Percentiles rank a stretch among this genome's conserved stretches.
These are phyloP conservation scores for Aspergillus pseudonomiae DNA, from an alignment of 2,329 filamentous ascomycete genomes.

Conservation along the genomic window DNA sequence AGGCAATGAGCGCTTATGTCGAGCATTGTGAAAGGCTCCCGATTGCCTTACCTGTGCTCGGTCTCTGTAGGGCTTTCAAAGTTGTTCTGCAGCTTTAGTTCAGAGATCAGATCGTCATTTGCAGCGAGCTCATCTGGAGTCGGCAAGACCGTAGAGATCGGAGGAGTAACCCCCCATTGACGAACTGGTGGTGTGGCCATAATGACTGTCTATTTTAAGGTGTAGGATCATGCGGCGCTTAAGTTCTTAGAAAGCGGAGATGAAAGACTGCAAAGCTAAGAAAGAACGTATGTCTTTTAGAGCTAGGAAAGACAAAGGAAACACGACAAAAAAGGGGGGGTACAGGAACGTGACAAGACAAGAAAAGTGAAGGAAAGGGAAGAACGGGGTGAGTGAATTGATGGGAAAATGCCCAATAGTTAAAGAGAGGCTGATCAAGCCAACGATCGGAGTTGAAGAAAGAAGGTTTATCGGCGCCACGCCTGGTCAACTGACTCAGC, in stretches of 20 bases:
- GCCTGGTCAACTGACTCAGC: background rate
- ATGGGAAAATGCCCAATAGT: background rate
- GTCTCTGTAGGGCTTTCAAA: slow-evolving; percentile 86
- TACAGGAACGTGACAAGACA: background rate
- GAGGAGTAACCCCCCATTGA: slow-evolving; percentile 76
- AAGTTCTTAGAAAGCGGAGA: slow-evolving; percentile 5
- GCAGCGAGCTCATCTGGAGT: slow-evolving; percentile 75
- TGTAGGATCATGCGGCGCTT: slow-evolving; percentile 19
- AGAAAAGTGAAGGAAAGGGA: background rate
- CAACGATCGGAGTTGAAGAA: background rate
- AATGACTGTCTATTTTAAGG: slow-evolving; percentile 14
- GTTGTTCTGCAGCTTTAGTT: slow-evolving; percentile 86
- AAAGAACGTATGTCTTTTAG: slow-evolving; percentile 14
- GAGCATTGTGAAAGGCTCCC: background rate
- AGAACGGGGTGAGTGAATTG: background rate
- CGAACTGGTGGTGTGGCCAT: slow-evolving; percentile 44
- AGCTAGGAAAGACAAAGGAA: background rate
- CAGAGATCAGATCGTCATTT: slow-evolving; percentile 77
- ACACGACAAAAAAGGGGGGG: background rate
- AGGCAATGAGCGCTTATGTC: slow-evolving; percentile 11
- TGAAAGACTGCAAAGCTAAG: slow-evolving; percentile 5
- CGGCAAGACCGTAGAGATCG: slow-evolving; percentile 77
- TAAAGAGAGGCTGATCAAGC: background rate
- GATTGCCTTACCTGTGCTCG: slow-evolving; percentile 66
- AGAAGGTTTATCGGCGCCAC: background rate